phyloP scores from a whole-genome alignment of 2,329 filamentous ascomycete genomes.

The Boeremia exigua region DNA sequence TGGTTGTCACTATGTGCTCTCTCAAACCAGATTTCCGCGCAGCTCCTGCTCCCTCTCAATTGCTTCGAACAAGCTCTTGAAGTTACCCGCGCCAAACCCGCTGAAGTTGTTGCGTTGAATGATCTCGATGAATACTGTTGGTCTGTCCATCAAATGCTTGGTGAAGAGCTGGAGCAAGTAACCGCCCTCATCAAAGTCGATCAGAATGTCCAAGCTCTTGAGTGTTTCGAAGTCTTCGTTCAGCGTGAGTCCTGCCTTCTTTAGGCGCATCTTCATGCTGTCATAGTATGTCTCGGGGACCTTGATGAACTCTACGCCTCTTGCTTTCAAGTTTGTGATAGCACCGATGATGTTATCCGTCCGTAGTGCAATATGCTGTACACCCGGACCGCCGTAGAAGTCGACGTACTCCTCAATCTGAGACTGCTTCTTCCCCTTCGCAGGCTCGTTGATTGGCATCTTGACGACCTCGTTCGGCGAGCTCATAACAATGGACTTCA shows the following conservation, averaged over 20 bases:
- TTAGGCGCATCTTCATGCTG: slow-evolving; percentile 74
- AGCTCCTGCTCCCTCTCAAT: slow-evolving; percentile 91
- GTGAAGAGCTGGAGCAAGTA: slow-evolving; percentile 73
- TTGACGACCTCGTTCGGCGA: slow-evolving; percentile 86
- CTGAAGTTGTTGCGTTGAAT: slow-evolving; percentile 91
- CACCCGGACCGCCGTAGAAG: slow-evolving; percentile 87
- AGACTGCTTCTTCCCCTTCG: slow-evolving; percentile 84
- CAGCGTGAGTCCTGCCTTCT: slow-evolving; percentile 65
- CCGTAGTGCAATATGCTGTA: slow-evolving; percentile 90
- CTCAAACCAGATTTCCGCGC: slow-evolving; percentile 72
- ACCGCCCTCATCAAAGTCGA: slow-evolving; percentile 92
- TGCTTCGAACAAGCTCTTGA: slow-evolving; percentile 93
- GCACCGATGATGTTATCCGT: slow-evolving; percentile 79
- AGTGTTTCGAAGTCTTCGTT: slow-evolving; percentile 81
- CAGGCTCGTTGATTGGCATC: slow-evolving; percentile 98
- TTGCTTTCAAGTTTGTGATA: slow-evolving; percentile 79
- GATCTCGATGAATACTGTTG: slow-evolving; percentile 95
- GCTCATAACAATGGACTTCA: slow-evolving; percentile 90
- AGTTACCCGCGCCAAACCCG: slow-evolving; percentile 93
- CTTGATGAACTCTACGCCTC: slow-evolving; percentile 90
- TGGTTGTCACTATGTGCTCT: background rate
- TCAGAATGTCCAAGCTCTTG: slow-evolving; percentile 80
- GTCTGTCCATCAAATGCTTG: slow-evolving; percentile 87
- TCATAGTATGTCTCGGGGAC: slow-evolving; percentile 89
- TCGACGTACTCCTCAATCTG: slow-evolving; percentile 90